A percentile compares a stretch with the other conserved stretches of the same genome.
phyloP scores from a whole-genome alignment of 2,329 filamentous ascomycete species.

The Lachnellula suecica region DNA sequence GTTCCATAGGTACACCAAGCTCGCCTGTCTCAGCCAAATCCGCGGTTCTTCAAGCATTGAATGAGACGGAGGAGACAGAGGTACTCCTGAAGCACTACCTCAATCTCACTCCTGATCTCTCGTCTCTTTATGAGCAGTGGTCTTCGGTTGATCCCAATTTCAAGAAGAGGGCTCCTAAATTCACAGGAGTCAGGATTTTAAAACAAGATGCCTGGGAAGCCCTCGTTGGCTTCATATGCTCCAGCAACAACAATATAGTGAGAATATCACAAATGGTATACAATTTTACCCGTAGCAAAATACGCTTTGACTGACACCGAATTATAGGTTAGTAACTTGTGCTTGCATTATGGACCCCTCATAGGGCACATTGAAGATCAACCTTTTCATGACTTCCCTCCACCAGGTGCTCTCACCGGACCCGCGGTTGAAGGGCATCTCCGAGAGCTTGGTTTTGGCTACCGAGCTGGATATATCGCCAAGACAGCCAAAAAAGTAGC shows the following conservation, averaged over 20 bases:
- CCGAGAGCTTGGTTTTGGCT: slow-evolving; percentile 85
- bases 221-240: slow-evolving; percentile 92
- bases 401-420: slow-evolving; percentile 69
- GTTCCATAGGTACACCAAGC: slow-evolving; percentile 33
- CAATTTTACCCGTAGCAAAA: not conserved
- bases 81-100: slow-evolving; percentile 81
- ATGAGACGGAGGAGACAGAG: slow-evolving; percentile 66
- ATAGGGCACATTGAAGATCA: slow-evolving; percentile 70
- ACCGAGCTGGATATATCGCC: slow-evolving; percentile 88
- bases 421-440: slow-evolving; percentile 77
- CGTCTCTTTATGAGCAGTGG: slow-evolving; percentile 82
- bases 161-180: slow-evolving; percentile 79
- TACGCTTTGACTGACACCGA: not conserved
- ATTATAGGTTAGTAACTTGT: slow-evolving; percentile 76
- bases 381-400: slow-evolving; percentile 84
- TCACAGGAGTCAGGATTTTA: slow-evolving; percentile 87
- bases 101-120: slow-evolving; percentile 77
- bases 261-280: slow-evolving; percentile 91
- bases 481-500: slow-evolving; percentile 78
- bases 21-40: slow-evolving; percentile 37
- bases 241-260: slow-evolving; percentile 96
- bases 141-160: slow-evolving; percentile 84
- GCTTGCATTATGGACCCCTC: slow-evolving; percentile 76
- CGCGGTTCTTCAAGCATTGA: slow-evolving; percentile 35
- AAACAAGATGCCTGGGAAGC: slow-evolving; percentile 97